Evolutionary conservation across 331 rosid species (phyloP), one percentile per base, ranked within the genome.

Genomic region (Pyrus hybrid): DNA sequence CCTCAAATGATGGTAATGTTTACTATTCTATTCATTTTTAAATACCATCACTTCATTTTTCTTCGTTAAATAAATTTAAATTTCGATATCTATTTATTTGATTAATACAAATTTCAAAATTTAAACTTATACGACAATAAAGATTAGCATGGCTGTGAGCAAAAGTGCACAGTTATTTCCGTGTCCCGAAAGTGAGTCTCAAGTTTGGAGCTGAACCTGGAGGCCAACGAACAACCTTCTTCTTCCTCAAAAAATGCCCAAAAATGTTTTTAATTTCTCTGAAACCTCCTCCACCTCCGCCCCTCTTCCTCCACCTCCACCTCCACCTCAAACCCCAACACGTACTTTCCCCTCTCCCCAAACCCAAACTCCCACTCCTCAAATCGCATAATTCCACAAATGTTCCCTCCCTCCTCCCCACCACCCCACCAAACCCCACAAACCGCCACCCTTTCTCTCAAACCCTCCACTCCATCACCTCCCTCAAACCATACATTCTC

Each of bases 401-500:
- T 32, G 26, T 51, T 47, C 43, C 73, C 25, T 72, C 63, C 58
- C 72, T 28, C 35, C 78, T 41, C 41, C 73, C 77, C 37, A 32
- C 69, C 29, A 22, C 64, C 71, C 63, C 26, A 32, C 67, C 51
- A 32, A 68, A 70, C 66, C 70, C 70, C 76, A 70, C 26, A 30
- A 67, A 23, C 3, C 64, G 26, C n/a, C 22, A 57, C 26, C 77
- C 78, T 76, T 72, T 78, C 18, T 73, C 80, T 29, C 30, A 53
- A 25, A 82, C 86, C 51, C 45, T 84, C 21, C 74, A 77, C 20
- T 63, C 84, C 53, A 76, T 82, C 26, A 67, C 69, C 12, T 79
- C 85, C 45, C 91, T 93, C 57, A 83, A 83, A 70, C 96, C 97
- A 4, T 75, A 72, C 81, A 32, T 90, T 57, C 69, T 78, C 51